These are phyloP conservation scores for Fusarium nygamai DNA, from an alignment of 2,329 filamentous ascomycete genomes.

Conservation along the genomic window DNA sequence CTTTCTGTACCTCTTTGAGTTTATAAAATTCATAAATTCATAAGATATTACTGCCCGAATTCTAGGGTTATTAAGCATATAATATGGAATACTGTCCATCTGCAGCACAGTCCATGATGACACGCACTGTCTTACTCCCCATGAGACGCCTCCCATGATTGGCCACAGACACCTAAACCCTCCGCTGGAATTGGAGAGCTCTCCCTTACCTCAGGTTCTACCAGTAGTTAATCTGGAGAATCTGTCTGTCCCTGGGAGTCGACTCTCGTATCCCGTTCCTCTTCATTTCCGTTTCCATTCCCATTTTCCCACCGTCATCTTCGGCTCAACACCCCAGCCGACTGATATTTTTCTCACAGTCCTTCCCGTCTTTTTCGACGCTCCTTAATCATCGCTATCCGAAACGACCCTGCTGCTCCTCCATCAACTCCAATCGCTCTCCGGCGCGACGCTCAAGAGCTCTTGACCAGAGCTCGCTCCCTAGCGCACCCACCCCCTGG, in stretches of 20 bases:
- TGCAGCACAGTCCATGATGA: conserved; percentile 14
- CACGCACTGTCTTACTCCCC: conserved; percentile 2
- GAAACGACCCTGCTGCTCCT: not conserved
- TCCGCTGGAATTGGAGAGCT: conserved; percentile 24
- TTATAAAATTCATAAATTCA: not conserved
- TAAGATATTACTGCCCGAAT: not conserved
- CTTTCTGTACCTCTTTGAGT: not conserved
- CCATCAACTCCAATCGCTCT: not conserved
- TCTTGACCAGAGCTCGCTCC: conserved; percentile 45
- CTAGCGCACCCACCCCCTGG: conserved; percentile 28
- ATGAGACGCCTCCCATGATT: conserved; percentile 8
- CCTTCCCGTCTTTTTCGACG: not conserved
- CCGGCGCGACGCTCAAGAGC: conserved; percentile 17
- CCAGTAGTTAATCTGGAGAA: not conserved
- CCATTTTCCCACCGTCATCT: conserved; percentile 6
- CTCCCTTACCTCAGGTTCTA: conserved; percentile 30
- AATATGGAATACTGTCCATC: too few relatives aligned
- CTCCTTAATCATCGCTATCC: conserved; percentile 8
- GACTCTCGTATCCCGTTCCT: conserved; percentile 25
- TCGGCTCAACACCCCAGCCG: conserved; percentile 13
- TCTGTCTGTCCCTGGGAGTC: conserved; percentile 15
- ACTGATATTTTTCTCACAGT: conserved; percentile 19
- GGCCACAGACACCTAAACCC: conserved; percentile 9
- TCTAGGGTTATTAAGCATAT: not conserved
- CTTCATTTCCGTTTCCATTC: conserved; percentile 8